phyloP scores from a whole-genome alignment of 805 yeast genomes.

The Lachancea nothofagi region DNA sequence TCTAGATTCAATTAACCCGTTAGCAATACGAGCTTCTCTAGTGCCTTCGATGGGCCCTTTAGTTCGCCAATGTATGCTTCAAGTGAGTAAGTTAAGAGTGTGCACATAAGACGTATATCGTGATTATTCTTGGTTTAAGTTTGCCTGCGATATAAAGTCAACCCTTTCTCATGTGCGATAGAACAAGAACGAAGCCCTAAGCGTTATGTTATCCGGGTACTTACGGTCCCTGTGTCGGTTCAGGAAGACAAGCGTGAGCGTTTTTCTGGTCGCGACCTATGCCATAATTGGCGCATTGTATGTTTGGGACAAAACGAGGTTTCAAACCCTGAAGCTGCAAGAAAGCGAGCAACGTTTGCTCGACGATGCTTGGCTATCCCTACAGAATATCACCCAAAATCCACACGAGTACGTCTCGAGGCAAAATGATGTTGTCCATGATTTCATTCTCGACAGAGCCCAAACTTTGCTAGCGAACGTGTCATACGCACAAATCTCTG shows the following conservation, averaged over 20 bases:
- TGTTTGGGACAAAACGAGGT: conserved; percentile 19
- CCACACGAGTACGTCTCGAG: conserved; percentile 78
- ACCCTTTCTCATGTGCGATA: too few relatives aligned
- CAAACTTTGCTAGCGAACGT: neutral
- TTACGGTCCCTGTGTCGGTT: conserved; percentile 57
- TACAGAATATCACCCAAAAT: conserved; percentile 58
- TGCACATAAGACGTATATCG: too few relatives aligned
- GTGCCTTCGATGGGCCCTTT: too few relatives aligned
- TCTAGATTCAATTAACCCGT: too few relatives aligned
- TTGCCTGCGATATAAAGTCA: too few relatives aligned
- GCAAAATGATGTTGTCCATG: conserved; percentile 72
- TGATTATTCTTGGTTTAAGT: too few relatives aligned
- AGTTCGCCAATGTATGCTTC: too few relatives aligned
- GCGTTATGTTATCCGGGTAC: conserved; percentile 18
- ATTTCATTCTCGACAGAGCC: conserved; percentile 40
- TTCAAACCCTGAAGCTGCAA: conserved; percentile 27
- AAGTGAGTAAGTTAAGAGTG: too few relatives aligned
- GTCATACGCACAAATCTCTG: conserved; percentile 31
- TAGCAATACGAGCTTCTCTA: too few relatives aligned
- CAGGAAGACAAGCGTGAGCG: conserved; percentile 63
- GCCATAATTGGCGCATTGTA: conserved; percentile 38
- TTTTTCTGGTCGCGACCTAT: conserved; percentile 47
- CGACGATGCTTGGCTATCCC: conserved; percentile 55
- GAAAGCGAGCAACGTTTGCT: conserved; percentile 35
- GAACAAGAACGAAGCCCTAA: neutral